Evolutionary conservation across 2,329 filamentous ascomycete species (phyloP).

Genomic region (Alternaria alternata): DNA sequence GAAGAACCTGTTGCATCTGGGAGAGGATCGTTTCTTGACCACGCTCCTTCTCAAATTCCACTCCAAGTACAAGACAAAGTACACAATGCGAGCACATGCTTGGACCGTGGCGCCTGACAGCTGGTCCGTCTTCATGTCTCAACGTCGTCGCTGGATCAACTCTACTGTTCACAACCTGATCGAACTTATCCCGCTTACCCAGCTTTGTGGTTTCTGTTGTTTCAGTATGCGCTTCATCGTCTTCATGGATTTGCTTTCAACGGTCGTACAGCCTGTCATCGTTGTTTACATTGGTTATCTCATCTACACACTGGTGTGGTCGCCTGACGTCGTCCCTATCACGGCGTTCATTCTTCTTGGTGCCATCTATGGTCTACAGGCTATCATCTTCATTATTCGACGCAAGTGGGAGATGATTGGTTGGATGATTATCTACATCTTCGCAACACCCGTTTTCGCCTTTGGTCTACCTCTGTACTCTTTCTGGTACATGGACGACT

Average conservation of each 20-base stretch:
- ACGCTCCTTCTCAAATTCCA: conserved; percentile 93
- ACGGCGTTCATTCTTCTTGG: conserved; percentile 90
- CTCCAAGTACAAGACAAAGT: conserved; percentile 97
- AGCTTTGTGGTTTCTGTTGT: conserved; percentile 99
- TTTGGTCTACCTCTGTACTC: conserved; percentile 90
- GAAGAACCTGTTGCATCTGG: conserved; percentile 96
- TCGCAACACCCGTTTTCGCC: conserved; percentile 90
- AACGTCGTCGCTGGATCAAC: conserved; percentile 99
- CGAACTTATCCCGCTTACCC: conserved; percentile 89
- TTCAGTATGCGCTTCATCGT: conserved; percentile 99
- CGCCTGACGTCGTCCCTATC: conserved; percentile 73
- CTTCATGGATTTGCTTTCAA: conserved; percentile 91
- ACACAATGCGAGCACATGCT: conserved; percentile 87
- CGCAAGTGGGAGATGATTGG: conserved; percentile 99
- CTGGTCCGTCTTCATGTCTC: conserved; percentile 93
- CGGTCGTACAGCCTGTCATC: conserved; percentile 89
- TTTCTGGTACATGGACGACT: conserved; percentile 99
- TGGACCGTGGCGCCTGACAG: conserved; percentile 98
- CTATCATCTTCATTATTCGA: conserved; percentile 93
- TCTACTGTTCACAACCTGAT: conserved; percentile 98
- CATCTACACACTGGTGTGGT: conserved; percentile 73
- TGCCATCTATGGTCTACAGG: conserved; percentile 97
- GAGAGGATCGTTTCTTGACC: conserved; percentile 96
- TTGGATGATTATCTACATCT: conserved; percentile 96
- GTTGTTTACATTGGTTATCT: conserved; percentile 90